Evolutionary conservation across 768 basidiomycete genomes (phyloP).

Genomic region (Tylopilus sp.): DNA sequence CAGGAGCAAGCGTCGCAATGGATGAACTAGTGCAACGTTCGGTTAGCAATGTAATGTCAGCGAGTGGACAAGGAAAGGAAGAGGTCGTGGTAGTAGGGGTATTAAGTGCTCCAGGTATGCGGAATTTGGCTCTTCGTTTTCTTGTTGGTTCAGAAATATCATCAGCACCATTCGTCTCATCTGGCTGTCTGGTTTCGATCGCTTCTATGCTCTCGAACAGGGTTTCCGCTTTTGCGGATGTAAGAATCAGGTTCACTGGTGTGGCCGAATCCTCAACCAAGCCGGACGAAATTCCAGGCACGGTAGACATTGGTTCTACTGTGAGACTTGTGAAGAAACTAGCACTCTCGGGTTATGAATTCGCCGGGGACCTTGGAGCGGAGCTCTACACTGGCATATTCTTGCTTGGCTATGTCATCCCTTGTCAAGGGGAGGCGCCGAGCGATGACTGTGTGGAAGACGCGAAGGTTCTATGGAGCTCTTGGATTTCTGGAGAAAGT

Average conservation of each 20-base stretch:
- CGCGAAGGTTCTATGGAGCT: conserved; percentile 32
- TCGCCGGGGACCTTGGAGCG: conserved; percentile 16
- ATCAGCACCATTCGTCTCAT: conserved; percentile 23
- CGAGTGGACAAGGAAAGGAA: background rate
- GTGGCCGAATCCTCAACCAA: background rate
- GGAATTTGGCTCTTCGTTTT: background rate
- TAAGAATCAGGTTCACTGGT: conserved; percentile 11
- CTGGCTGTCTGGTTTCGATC: conserved; percentile 14
- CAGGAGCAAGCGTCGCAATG: conserved; percentile 42
- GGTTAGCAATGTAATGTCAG: conserved; percentile 6
- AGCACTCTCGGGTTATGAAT: conserved; percentile 18
- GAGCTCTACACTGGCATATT: conserved; percentile 21
- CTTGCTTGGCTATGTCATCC: conserved; percentile 22
- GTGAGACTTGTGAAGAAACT: conserved; percentile 16
- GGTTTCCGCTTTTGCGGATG: conserved; percentile 13
- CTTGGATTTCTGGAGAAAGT: conserved; percentile 17
- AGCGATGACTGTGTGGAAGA: conserved; percentile 13
- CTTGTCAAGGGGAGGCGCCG: conserved; percentile 5
- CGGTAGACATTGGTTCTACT: background rate
- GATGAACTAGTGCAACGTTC: conserved; percentile 38
- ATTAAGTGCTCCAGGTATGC: conserved; percentile 19
- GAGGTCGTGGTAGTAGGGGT: conserved; percentile 4
- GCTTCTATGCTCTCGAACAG: conserved; percentile 15
- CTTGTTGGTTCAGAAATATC: background rate
- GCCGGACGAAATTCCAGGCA: background rate